phyloP scores from a whole-genome alignment of 257 asterid genomes.

The Coffea eugenioides region DNA sequence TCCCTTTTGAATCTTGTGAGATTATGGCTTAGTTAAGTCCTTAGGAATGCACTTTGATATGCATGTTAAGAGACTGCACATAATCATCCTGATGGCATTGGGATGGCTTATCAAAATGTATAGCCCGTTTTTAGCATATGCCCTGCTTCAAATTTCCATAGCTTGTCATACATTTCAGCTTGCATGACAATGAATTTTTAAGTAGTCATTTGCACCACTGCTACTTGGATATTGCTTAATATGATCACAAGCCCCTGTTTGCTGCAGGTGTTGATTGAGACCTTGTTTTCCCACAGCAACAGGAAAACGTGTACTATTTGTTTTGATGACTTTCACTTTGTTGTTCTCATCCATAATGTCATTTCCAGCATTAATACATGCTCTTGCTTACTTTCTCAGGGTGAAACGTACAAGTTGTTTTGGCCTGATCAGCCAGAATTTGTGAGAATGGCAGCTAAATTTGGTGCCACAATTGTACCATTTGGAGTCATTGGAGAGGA shows the following conservation, averaged over 20 bases:
- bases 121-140: no score
- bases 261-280: background rate
- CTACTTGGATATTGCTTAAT: no score
- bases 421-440: slow-evolving; percentile 98
- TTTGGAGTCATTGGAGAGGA: slow-evolving; percentile 96
- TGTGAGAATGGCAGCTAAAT: slow-evolving; percentile 93
- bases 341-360: background rate
- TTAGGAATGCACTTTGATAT: background rate
- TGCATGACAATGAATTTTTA: no score
- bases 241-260: background rate
- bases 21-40: background rate
- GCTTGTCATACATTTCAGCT: no score
- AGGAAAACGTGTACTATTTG: background rate
- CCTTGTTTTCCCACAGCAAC: background rate
- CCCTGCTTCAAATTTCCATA: no score
- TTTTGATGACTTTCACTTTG: background rate
- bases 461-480: slow-evolving; percentile 92
- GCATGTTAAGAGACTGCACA: background rate
- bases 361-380: background rate
- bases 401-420: slow-evolving; percentile 79
- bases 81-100: background rate
- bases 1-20: background rate
- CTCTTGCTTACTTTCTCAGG: slow-evolving; percentile 39
- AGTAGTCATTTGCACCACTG: no score
- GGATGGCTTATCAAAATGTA: background rate